A percentile compares a stretch with the other conserved stretches of the same genome.
These are phyloP conservation scores for Solanum rostratum DNA, from an alignment of 257 asterid genomes.

Conservation along the genomic window DNA sequence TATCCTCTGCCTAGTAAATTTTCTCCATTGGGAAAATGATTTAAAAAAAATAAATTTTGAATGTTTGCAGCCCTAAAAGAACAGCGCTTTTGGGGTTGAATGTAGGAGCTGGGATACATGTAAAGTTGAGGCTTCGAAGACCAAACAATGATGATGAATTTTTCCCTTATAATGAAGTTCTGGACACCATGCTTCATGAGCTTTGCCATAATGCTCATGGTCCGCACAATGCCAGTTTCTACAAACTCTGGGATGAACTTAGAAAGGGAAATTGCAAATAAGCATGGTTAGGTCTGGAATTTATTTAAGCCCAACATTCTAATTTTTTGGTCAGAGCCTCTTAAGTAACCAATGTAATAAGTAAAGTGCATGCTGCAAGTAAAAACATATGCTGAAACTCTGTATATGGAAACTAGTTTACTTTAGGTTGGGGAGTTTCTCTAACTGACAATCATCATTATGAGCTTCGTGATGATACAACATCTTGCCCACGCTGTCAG, in stretches of 20 bases:
- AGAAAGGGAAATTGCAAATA: slow-evolving; percentile 41
- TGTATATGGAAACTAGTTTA: too few relatives aligned
- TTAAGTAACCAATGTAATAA: too few relatives aligned
- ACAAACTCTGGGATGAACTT: slow-evolving; percentile 90
- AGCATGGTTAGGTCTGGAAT: not conserved
- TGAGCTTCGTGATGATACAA: too few relatives aligned
- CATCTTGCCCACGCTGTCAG: too few relatives aligned
- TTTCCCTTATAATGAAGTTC: slow-evolving; percentile 53
- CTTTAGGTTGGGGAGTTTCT: too few relatives aligned
- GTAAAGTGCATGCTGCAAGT: too few relatives aligned
- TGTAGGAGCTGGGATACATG: slow-evolving; percentile 64
- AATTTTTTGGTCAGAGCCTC: too few relatives aligned
- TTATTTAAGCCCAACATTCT: not conserved
- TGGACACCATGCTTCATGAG: slow-evolving; percentile 98
- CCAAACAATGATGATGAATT: slow-evolving; percentile 57
- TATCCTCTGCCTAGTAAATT: not conserved
- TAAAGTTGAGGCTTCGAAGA: slow-evolving; percentile 80
- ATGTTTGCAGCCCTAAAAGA: slow-evolving; percentile 54
- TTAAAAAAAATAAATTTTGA: not conserved
- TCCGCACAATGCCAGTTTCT: slow-evolving; percentile 82
- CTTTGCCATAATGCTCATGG: slow-evolving; percentile 82
- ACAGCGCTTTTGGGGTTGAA: slow-evolving; percentile 58
- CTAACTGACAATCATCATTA: too few relatives aligned
- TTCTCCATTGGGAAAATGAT: not conserved
- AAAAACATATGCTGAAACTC: too few relatives aligned